phyloP scores from a whole-genome alignment of 257 asterid species.

The Solanum medicagineum region DNA sequence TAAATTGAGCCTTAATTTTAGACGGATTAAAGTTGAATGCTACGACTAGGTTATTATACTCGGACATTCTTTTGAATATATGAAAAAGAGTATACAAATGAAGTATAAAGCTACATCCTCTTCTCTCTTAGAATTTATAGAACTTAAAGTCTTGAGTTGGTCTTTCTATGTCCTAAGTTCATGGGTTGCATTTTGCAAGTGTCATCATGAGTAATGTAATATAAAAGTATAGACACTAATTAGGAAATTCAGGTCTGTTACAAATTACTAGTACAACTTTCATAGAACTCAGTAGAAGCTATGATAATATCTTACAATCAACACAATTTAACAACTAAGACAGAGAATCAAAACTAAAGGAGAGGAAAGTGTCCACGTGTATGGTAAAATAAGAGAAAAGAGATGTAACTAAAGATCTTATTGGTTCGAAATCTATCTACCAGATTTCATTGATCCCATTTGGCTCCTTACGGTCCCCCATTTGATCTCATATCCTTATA shows the following conservation, averaged over 20 bases:
- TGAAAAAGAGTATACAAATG: neutral
- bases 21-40: no score
- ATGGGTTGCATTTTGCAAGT: neutral
- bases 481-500: slow-evolving; percentile 14
- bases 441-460: slow-evolving; percentile 44
- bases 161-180: neutral
- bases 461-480: slow-evolving; percentile 29
- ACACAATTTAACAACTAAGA: neutral
- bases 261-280: neutral
- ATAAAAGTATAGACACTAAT: neutral
- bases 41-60: neutral
- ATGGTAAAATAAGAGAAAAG: neutral
- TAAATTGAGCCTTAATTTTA: neutral
- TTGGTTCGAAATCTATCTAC: slow-evolving; percentile 52
- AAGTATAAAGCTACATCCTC: neutral
- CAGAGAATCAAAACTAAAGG: slow-evolving; percentile 10
- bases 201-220: neutral
- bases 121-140: neutral
- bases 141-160: neutral
- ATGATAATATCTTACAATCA: neutral
- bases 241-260: neutral
- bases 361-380: slow-evolving; percentile 25
- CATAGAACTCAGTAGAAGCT: neutral
- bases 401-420: slow-evolving; percentile 26
- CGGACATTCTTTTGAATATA: neutral